Base-by-base conservation (phyloP, 2,329 filamentous ascomycete species). In the Penicillium freii region DNA sequence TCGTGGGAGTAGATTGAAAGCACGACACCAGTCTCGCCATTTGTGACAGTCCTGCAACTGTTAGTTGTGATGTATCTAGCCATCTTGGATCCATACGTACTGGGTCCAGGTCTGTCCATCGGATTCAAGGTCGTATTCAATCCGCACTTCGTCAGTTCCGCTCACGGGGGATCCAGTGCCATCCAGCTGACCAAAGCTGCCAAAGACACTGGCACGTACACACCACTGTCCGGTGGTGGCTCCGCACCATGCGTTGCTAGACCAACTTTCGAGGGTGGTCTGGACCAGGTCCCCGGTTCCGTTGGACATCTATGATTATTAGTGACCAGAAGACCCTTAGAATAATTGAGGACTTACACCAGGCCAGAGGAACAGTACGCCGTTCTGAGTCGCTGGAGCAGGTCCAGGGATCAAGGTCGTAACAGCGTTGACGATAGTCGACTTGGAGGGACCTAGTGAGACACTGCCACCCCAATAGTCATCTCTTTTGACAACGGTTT, bases 281-380 rank as follows among this genome's bases (percentile, higher is more conserved):
- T 78, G 76, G 45, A 79, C 64, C 17, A 79, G 66, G 49, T 79
- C 72, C 1, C 76, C 75, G 3, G 77, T 79, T 39, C 77, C 75
- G 59, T 78, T 79, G 51, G 73, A 76, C 73, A 79, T 78, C 53
- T 56, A 23, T 13, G 2, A 5, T 11, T 19, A 5, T 51, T 25
- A 36, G 46, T 13, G 11, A 21, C 15, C 0, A 7, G 3, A n/a
- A 7, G 6, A 5, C 3, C 10, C 6, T 10, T 17, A 8, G 10
- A 15, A 25, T 3, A 29, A 4, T 7, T 2, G 5, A 21, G 6
- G 3, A 40, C 46, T 45, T 4, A 51, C 53, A 5, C 77, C 77
- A 7, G 76, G 77, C 75, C 75, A 79, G 36, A 79, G 69, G 64
- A 76, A 77, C 0, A 79, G 69, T 33, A 66, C 66, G 4, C 76